Conservation (phyloP, 2,329 filamentous ascomycete species). For the Colletotrichum godetiae region DNA sequence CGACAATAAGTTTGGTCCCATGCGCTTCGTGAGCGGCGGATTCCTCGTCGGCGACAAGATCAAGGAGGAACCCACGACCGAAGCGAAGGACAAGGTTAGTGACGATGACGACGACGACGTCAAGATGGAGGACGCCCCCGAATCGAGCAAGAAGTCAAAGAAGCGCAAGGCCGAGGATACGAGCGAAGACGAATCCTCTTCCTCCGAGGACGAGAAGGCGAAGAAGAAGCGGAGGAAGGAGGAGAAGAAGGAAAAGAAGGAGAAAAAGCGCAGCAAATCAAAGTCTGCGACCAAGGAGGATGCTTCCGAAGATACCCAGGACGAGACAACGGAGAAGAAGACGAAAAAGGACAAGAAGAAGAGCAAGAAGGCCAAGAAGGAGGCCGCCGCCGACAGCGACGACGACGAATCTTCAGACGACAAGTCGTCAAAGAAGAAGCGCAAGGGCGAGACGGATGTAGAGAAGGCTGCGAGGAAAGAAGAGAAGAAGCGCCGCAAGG, state of each 20-base stretch:
- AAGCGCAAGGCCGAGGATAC: constrained; percentile 60
- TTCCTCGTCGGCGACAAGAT: constrained; percentile 71
- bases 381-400: constrained; percentile 46
- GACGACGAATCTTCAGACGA: constrained; percentile 36
- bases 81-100: constrained; percentile 38
- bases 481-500: constrained; percentile 56
- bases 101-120: constrained; percentile 40
- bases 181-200: constrained; percentile 41
- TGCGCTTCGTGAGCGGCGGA: constrained; percentile 91
- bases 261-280: constrained; percentile 55
- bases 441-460: constrained; percentile 39
- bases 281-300: constrained; percentile 42
- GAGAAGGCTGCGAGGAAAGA: constrained; percentile 63
- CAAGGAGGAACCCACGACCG: constrained; percentile 54
- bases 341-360: constrained; percentile 42
- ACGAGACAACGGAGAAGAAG: constrained; percentile 38
- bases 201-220: constrained; percentile 45
- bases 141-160: constrained; percentile 58
- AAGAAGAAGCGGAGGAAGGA: constrained; percentile 52
- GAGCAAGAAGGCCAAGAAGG: constrained; percentile 45
- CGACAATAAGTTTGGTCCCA: constrained; percentile 79
- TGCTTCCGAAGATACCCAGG: constrained; percentile 39
- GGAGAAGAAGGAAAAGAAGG: constrained; percentile 51
- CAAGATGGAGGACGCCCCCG: constrained; percentile 39
- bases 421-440: constrained; percentile 46